Evolutionary conservation across 768 basidiomycete species (phyloP).

Genomic region (Daedaleopsis sinensis): DNA sequence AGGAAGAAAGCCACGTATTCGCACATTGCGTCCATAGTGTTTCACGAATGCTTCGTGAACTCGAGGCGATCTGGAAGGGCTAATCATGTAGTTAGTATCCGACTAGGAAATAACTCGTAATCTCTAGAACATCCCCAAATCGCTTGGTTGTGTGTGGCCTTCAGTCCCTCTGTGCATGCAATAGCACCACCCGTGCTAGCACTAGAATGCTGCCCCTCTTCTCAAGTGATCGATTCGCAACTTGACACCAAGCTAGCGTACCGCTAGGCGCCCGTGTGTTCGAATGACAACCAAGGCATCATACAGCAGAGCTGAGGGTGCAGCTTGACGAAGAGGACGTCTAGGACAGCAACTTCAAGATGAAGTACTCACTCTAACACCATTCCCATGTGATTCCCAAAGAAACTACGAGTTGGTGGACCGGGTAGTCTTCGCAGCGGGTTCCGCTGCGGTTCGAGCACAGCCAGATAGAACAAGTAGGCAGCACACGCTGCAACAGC

Average conservation of each 20-base stretch:
- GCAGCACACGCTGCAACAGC: constrained; percentile 6
- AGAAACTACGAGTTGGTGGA: constrained; percentile 52
- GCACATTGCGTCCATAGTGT: constrained; percentile 69
- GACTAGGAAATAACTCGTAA: no score
- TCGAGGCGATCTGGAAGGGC: constrained; percentile 54
- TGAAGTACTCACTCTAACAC: constrained; percentile 59
- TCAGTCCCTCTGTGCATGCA: no score
- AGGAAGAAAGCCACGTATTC: constrained; percentile 67
- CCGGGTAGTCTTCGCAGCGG: constrained; percentile 62
- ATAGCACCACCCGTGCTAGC: no score
- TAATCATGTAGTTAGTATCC: constrained; percentile 30
- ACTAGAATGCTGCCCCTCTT: no score
- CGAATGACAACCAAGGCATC: no score
- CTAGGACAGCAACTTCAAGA: background rate
- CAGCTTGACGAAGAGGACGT: background rate
- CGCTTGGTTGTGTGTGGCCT: no score
- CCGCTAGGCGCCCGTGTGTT: background rate
- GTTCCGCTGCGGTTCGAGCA: constrained; percentile 35
- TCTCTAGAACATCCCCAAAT: no score
- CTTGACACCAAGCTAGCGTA: no score
- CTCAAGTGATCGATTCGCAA: no score
- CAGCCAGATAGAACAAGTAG: constrained; percentile 31
- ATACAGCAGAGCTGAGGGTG: background rate
- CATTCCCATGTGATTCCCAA: constrained; percentile 55
- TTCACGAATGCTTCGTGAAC: constrained; percentile 56